These are phyloP conservation scores for Vitellaria paradoxa DNA, from an alignment of 179 eudicot species.

Conservation along the genomic window DNA sequence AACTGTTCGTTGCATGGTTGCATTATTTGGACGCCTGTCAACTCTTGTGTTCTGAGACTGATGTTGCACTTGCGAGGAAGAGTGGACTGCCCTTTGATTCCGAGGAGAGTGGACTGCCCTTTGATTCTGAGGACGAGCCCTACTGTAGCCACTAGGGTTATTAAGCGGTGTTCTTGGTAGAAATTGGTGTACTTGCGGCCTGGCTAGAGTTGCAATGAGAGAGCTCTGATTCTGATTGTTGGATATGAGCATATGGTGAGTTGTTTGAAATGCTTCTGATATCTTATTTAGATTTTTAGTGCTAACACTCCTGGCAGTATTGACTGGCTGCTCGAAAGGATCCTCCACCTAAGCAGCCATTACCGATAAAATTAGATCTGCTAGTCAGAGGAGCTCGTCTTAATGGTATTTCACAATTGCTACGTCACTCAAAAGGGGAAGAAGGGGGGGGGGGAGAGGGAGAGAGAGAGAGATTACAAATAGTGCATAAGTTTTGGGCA, in stretches of 20 bases:
- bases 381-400: not conserved
- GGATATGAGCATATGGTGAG: conserved; percentile 37
- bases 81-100: conserved; percentile 15
- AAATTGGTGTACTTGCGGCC: conserved; percentile 36
- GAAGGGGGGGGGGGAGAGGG: conserved; percentile 16
- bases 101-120: conserved; percentile 26
- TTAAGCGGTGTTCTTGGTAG: conserved; percentile 30
- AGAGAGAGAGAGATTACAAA: conserved; percentile 54
- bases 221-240: conserved; percentile 34
- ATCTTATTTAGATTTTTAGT: conserved; percentile 44
- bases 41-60: conserved; percentile 28
- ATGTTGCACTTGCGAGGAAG: conserved; percentile 22
- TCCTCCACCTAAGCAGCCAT: conserved; percentile 66
- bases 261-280: conserved; percentile 48
- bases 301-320: conserved; percentile 78
- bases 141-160: conserved; percentile 14
- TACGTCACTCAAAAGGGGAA: not conserved
- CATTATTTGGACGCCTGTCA: conserved; percentile 21
- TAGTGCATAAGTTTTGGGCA: conserved; percentile 71
- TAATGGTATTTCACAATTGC: no score
- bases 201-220: conserved; percentile 41
- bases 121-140: conserved; percentile 26
- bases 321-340: conserved; percentile 89
- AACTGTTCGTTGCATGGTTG: conserved; percentile 17
- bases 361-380: conserved; percentile 10